Base-by-base conservation (phyloP, 2,329 filamentous ascomycete genomes). In the Coniochaeta ligniaria region DNA sequence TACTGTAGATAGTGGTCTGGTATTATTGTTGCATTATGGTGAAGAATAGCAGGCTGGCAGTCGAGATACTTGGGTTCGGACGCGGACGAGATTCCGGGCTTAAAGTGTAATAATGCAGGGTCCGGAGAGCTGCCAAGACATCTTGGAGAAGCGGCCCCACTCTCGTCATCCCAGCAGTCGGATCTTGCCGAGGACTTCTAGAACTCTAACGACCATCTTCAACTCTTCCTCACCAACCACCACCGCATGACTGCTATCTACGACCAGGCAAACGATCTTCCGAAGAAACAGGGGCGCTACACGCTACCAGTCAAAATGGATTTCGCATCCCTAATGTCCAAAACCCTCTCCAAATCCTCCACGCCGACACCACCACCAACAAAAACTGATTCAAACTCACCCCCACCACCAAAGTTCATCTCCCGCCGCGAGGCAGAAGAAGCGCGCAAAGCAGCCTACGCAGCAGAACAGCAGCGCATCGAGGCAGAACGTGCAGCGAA, bases 251-350 rank as follows among this genome's bases (percentile, higher is more conserved):
- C 2, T 14, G 12, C 9, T 24, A 2, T 24, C 20, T 47, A 22
- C 6, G 6, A 3, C 20, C n/a, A 47, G 43, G 20, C 6, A 47
- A 47, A 12, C 20, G 2, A 24, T 3, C 24, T 24, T 12, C 16
- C 20, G 6, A 47, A 20, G 16, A 6, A n/a, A n/a, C 16, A 41
- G 5, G 16, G 3, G 35, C 35, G 35, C 35, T 7, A 9, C 14
- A 4, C 22, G 3, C 24, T 14, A 28, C 17, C 20, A 22, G 58
- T 63, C 71, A 80, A 63, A 66, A 99, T 99, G 95, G 93, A 99
- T 75, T 99, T 99, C 79, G 92, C 92, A 63, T 85, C 92, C 38
- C 80, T 99, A 56, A 96, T 99, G 91, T 87, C 90, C 69, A 90
- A 92, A 71, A 92, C 96, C 75, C 95, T 99, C 70, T 86, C 90